These are phyloP conservation scores for Phaeosphaeria sp. DNA, from an alignment of 2,329 filamentous ascomycete genomes.

Conservation along the genomic window DNA sequence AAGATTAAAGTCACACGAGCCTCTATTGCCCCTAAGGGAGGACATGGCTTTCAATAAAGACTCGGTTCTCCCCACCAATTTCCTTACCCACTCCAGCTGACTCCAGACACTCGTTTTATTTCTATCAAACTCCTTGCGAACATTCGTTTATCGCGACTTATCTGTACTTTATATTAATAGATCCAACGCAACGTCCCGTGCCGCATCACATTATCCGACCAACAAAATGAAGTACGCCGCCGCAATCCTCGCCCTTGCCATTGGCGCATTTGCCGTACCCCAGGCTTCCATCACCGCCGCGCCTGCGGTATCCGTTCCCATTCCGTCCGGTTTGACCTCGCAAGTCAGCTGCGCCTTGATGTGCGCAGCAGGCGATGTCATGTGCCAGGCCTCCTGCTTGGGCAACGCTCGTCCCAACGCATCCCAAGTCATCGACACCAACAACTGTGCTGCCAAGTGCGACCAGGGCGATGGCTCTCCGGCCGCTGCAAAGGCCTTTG, in stretches of 20 bases:
- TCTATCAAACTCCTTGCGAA: slow-evolving; percentile 13
- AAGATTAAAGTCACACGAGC: slow-evolving; percentile 13
- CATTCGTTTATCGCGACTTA: slow-evolving; percentile 24
- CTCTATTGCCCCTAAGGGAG: slow-evolving; percentile 5
- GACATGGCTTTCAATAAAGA: slow-evolving; percentile 6
- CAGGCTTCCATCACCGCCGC: slow-evolving; percentile 47
- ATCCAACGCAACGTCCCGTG: slow-evolving; percentile 3
- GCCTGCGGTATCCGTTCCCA: slow-evolving; percentile 41
- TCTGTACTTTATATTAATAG: slow-evolving; percentile 24
- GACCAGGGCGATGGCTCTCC: slow-evolving; percentile 59
- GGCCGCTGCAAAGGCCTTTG: slow-evolving; percentile 54
- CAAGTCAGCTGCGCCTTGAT: slow-evolving; percentile 39
- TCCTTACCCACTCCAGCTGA: slow-evolving; percentile 1
- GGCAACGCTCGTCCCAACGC: slow-evolving; percentile 60
- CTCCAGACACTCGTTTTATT: slow-evolving; percentile 11
- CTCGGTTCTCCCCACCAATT: slow-evolving; percentile 6
- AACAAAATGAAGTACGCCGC: slow-evolving; percentile 53
- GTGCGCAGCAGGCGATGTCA: slow-evolving; percentile 55
- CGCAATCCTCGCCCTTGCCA: slow-evolving; percentile 54
- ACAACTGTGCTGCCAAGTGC: slow-evolving; percentile 59
- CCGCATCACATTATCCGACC: slow-evolving; percentile 14
- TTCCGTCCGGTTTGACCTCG: slow-evolving; percentile 32
- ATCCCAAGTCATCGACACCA: slow-evolving; percentile 58
- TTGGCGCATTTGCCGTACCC: slow-evolving; percentile 51
- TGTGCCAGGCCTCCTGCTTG: slow-evolving; percentile 60